Conservation (phyloP, 805 yeast genomes). For the Ogataea paraovalis region DNA sequence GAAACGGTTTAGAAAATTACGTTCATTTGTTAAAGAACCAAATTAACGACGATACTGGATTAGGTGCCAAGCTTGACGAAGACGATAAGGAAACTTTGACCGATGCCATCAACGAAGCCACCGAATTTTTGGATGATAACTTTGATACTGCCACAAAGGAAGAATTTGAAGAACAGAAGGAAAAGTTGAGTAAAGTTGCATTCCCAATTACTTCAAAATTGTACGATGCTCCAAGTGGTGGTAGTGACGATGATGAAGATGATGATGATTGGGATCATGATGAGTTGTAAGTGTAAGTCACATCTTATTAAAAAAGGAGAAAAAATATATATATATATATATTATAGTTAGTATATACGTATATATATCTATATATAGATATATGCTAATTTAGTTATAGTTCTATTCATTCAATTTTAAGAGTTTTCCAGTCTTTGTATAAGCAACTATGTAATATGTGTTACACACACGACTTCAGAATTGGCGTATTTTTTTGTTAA, state of each 20-base stretch:
- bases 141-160: constrained; percentile 80
- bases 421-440: too few species aligned
- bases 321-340: too few species aligned
- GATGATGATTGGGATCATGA: constrained; percentile 63
- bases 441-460: too few species aligned
- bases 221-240: constrained; percentile 48
- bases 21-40: constrained; percentile 79
- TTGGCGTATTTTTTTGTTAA: too few species aligned
- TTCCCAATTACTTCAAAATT: constrained; percentile 91
- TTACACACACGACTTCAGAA: too few species aligned
- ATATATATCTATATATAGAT: too few species aligned
- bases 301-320: too few species aligned
- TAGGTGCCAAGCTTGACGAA: constrained; percentile 77
- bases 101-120: constrained; percentile 83
- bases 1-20: constrained; percentile 84
- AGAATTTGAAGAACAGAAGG: constrained; percentile 91
- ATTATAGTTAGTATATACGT: too few species aligned
- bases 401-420: too few species aligned
- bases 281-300: constrained; percentile 60
- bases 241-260: constrained; percentile 53
- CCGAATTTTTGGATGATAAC: constrained; percentile 67
- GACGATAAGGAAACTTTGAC: constrained; percentile 86
- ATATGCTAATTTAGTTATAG: too few species aligned
- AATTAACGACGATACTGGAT: constrained; percentile 43
- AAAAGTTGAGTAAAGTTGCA: constrained; percentile 73